A percentile compares a stretch with the other conserved stretches of the same genome.
phyloP scores from a whole-genome alignment of 192 early-diverging fungal genomes.

The Podila horticola region DNA sequence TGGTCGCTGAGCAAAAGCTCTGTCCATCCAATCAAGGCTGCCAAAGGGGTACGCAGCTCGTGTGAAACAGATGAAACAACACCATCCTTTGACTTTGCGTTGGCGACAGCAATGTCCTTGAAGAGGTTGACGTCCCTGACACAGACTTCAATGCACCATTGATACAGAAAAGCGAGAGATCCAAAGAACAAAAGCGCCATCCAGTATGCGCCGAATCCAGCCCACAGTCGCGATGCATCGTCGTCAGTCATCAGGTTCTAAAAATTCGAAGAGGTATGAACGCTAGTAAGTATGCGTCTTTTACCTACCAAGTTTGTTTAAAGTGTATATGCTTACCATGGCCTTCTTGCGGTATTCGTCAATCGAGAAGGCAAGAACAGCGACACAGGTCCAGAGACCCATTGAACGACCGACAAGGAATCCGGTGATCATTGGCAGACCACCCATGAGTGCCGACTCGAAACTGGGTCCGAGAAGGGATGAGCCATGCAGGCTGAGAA shows the following conservation, averaged over 20 bases:
- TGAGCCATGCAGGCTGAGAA: slow-evolving; percentile 23
- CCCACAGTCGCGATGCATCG: slow-evolving; percentile 39
- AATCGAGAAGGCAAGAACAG: slow-evolving; percentile 29
- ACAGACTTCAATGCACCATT: slow-evolving; percentile 44
- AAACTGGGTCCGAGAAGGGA: slow-evolving; percentile 39
- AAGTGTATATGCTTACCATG: slow-evolving; percentile 6
- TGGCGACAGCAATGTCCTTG: slow-evolving; percentile 49
- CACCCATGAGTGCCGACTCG: slow-evolving; percentile 27
- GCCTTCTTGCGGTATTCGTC: slow-evolving; percentile 31
- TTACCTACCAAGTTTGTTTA: too few relatives aligned
- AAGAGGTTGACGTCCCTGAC: slow-evolving; percentile 40
- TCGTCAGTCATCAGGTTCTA: slow-evolving; percentile 33
- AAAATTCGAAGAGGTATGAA: not conserved
- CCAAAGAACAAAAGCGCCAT: slow-evolving; percentile 23
- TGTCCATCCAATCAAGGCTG: slow-evolving; percentile 50
- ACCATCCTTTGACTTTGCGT: slow-evolving; percentile 50
- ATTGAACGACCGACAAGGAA: slow-evolving; percentile 40
- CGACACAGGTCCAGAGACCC: slow-evolving; percentile 24
- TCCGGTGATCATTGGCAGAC: slow-evolving; percentile 26
- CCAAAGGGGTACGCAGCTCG: slow-evolving; percentile 40
- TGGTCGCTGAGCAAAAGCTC: slow-evolving; percentile 47
- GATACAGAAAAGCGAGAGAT: slow-evolving; percentile 30
- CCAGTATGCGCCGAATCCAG: slow-evolving; percentile 49
- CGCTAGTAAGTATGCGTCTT: not conserved
- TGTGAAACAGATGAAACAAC: slow-evolving; percentile 50